Percentiles rank a stretch among this genome's conserved stretches.
phyloP scores from a whole-genome alignment of 2,329 filamentous ascomycete genomes.

The Arthrinium phaeospermum region DNA sequence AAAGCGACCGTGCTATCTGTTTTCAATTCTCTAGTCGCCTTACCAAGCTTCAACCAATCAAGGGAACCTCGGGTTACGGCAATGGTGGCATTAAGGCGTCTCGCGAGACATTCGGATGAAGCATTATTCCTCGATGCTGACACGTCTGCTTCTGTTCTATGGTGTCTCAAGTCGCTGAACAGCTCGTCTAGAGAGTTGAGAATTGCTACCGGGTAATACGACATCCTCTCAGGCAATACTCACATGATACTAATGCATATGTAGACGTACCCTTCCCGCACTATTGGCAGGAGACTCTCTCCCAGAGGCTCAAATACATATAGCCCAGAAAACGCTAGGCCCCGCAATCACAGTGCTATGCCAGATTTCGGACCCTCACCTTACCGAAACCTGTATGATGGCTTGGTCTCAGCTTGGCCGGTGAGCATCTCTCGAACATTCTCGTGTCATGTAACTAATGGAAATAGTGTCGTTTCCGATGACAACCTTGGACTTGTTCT shows the following conservation, averaged over 20 bases:
- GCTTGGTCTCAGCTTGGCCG: slow-evolving; percentile 85
- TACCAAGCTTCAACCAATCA: slow-evolving; percentile 55
- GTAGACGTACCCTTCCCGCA: slow-evolving; percentile 61
- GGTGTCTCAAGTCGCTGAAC: slow-evolving; percentile 80
- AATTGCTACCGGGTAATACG: slow-evolving; percentile 73
- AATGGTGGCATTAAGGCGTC: slow-evolving; percentile 72
- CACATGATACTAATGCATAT: neutral
- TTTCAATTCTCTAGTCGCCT: slow-evolving; percentile 53
- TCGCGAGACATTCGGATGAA: slow-evolving; percentile 70
- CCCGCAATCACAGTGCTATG: slow-evolving; percentile 74
- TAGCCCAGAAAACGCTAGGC: slow-evolving; percentile 3
- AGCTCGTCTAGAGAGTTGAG: slow-evolving; percentile 87
- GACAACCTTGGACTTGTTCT: slow-evolving; percentile 88
- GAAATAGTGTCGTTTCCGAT: slow-evolving; percentile 68
- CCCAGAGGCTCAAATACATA: neutral
- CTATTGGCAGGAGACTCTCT: neutral
- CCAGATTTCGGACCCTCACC: slow-evolving; percentile 69
- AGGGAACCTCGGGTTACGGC: slow-evolving; percentile 70
- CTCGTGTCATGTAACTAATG: slow-evolving; percentile 6
- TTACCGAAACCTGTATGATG: slow-evolving; percentile 85
- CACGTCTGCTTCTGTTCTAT: slow-evolving; percentile 72
- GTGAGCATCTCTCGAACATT: slow-evolving; percentile 45
- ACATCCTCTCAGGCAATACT: neutral
- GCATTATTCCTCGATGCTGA: slow-evolving; percentile 69
- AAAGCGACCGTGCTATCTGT: slow-evolving; percentile 49